Conservation (phyloP, 768 basidiomycete genomes). For the Chalciporus piperatus region DNA sequence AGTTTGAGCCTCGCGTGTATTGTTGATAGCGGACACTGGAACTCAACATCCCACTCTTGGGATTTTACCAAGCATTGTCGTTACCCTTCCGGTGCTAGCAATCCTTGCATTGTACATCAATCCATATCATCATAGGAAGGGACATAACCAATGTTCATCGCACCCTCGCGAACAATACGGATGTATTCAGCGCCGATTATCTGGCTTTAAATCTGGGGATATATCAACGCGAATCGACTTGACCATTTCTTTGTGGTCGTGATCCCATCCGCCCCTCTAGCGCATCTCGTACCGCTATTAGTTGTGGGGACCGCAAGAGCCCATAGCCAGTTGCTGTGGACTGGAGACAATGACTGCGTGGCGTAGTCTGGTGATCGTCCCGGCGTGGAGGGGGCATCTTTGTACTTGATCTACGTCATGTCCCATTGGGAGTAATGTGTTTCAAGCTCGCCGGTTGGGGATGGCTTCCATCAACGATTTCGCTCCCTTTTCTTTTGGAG, state of each 20-base stretch:
- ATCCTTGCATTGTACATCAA: no score
- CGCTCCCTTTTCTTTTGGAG: not conserved
- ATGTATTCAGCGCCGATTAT: no score
- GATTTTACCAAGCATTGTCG: not conserved
- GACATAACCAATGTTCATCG: not conserved
- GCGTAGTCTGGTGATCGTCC: no score
- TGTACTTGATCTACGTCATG: not conserved
- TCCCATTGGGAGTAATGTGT: not conserved
- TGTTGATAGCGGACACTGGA: not conserved
- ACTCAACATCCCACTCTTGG: not conserved
- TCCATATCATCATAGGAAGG: not conserved
- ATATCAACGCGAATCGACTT: no score
- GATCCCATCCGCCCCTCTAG: no score
- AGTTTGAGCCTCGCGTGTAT: not conserved
- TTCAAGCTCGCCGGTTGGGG: not conserved
- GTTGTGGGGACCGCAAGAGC: no score
- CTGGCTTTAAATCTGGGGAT: no score
- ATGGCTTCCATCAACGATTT: not conserved
- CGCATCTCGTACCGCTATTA: no score
- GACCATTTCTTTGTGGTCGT: no score
- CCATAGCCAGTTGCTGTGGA: no score
- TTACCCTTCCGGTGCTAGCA: not conserved
- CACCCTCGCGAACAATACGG: no score
- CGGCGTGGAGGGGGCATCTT: not conserved
- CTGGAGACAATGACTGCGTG: no score